Evolutionary conservation across 2,329 filamentous ascomycete genomes (phyloP), one percentile per base, ranked within the genome.

Genomic region (Colletotrichum sp.): DNA sequence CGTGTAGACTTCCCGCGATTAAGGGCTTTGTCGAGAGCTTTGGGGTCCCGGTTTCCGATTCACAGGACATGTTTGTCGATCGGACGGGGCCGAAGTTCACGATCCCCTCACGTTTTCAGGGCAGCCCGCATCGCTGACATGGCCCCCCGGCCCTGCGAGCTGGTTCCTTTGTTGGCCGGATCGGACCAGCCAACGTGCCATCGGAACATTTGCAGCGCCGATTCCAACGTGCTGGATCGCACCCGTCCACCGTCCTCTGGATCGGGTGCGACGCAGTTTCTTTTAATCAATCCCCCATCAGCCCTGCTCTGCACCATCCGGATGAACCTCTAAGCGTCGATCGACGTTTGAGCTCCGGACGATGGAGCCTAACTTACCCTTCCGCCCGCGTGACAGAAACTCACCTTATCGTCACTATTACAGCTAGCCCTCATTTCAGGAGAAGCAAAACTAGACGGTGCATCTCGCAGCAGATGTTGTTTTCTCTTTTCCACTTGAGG

Each of bases 141-240:
- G 57, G 28, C 26, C 52, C 72, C 49, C 60, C 21, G 62, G 68
- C 62, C 36, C 68, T 65, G n/a, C 64, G 64, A 65, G 62, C 49
- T 73, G 64, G 70, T 65, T 32, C 55, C 32, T 75, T 73, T 65
- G 70, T 62, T 69, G 70, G 70, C 69, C 64, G 26, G 44, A 76
- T 76, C 74, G 74, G 30, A 57, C 57, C 64, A 73, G 57, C 32
- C 64, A 69, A 76, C 59, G 70, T 55, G 55, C 73, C 70, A 76
- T 76, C 70, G 70, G 70, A 73, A 49, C 59, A 69, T 69, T 39
- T 8, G 28, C 32, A 76, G 44, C 71, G 70, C 74, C 74, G 74
- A 73, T 74, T 64, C 59, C 64, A 65, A 69, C 24, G 64, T 55
- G 24, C 59, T 69, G 64, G 34, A 69, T 69, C 74, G 57, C 30